These are phyloP conservation scores for Xerocomus nothofagi DNA, from an alignment of 1,284 basidiomycete species.

Conservation along the genomic window DNA sequence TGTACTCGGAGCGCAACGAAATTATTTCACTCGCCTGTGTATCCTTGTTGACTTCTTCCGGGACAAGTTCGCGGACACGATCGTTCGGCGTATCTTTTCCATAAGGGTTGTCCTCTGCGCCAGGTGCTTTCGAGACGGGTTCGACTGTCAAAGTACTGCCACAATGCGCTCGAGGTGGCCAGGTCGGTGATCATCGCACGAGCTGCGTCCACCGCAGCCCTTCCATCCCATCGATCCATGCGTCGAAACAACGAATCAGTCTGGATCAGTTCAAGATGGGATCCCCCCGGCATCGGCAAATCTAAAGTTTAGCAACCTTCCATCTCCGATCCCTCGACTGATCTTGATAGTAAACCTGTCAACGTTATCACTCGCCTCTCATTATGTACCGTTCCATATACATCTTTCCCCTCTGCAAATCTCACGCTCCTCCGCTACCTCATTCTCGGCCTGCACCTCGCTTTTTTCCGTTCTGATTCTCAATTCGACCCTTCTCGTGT, in stretches of 20 bases:
- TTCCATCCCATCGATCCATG: neutral
- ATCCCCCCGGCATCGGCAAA: constrained; percentile 29
- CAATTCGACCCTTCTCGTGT: too few relatives aligned
- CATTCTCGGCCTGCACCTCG: neutral
- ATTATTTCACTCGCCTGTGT: constrained; percentile 29
- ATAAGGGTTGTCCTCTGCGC: constrained; percentile 32
- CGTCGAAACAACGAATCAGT: neutral
- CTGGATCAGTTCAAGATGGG: constrained; percentile 15
- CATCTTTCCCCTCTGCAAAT: constrained; percentile 23
- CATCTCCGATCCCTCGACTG: constrained; percentile 35
- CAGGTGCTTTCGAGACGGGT: constrained; percentile 21
- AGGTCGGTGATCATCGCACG: constrained; percentile 32
- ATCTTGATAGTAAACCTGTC: constrained; percentile 24
- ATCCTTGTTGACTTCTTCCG: constrained; percentile 32
- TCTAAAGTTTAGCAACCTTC: constrained; percentile 35
- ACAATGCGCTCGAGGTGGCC: constrained; percentile 13
- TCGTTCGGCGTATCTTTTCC: constrained; percentile 33
- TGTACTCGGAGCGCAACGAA: constrained; percentile 11
- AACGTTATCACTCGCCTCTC: constrained; percentile 34
- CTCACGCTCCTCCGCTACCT: constrained; percentile 21
- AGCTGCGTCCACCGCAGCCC: constrained; percentile 6
- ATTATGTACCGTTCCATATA: constrained; percentile 28
- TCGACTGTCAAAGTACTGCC: constrained; percentile 18
- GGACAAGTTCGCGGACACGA: constrained; percentile 22
- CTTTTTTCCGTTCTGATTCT: neutral